phyloP scores from a whole-genome alignment of 2,329 filamentous ascomycete species.

The Amphichorda felina region DNA sequence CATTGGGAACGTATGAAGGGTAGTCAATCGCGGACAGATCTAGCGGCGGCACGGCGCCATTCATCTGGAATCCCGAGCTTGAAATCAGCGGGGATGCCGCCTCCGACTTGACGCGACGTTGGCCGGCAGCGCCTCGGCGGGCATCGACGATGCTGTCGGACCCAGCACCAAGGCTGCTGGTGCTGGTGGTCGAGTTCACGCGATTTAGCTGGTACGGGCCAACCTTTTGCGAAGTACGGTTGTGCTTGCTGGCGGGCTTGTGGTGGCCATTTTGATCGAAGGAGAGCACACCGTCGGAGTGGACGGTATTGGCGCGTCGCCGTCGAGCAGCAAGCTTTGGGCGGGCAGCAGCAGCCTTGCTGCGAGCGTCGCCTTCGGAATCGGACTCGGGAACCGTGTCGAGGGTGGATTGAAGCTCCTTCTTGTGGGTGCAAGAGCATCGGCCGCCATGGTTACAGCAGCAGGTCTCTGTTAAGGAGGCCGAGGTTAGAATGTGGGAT shows the following conservation, averaged over 20 bases:
- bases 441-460: slow-evolving; percentile 59
- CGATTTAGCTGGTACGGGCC: slow-evolving; percentile 50
- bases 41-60: slow-evolving; percentile 40
- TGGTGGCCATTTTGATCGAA: slow-evolving; percentile 53
- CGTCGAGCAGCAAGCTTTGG: slow-evolving; percentile 33
- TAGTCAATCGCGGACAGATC: slow-evolving; percentile 46
- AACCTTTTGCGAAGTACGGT: slow-evolving; percentile 47
- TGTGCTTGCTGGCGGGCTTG: slow-evolving; percentile 49
- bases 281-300: slow-evolving; percentile 38
- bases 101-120: slow-evolving; percentile 48
- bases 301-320: slow-evolving; percentile 49
- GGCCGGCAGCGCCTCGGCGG: slow-evolving; percentile 14
- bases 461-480: slow-evolving; percentile 41
- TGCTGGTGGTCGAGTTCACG: slow-evolving; percentile 44
- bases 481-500: background rate
- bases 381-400: slow-evolving; percentile 55
- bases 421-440: slow-evolving; percentile 54
- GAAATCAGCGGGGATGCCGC: slow-evolving; percentile 46
- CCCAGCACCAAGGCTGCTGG: slow-evolving; percentile 28
- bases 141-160: slow-evolving; percentile 11
- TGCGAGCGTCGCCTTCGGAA: slow-evolving; percentile 34
- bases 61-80: slow-evolving; percentile 37
- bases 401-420: slow-evolving; percentile 35
- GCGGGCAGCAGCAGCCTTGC: slow-evolving; percentile 12
- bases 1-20: slow-evolving; percentile 31